Conservation (phyloP, 768 basidiomycete species). For the Phanerodontia chrysosporium region DNA sequence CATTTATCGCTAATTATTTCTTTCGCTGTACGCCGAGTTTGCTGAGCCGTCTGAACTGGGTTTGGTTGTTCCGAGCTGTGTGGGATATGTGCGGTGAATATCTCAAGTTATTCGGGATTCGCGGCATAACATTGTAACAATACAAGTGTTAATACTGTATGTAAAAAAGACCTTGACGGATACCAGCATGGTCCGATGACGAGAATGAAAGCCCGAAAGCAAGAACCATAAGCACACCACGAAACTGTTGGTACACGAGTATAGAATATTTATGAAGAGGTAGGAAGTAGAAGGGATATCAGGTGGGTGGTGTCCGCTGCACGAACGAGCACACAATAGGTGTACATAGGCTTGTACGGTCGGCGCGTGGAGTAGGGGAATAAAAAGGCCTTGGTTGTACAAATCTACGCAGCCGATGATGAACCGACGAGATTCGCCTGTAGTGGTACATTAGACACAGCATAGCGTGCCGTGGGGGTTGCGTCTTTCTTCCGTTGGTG, state of each 20-base stretch:
- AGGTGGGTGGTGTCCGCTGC: neutral
- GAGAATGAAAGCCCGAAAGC: neutral
- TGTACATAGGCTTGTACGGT: neutral
- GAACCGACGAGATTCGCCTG: neutral
- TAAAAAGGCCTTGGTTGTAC: neutral
- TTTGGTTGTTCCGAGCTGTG: too few relatives aligned
- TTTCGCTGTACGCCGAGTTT: too few relatives aligned
- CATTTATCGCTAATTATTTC: conserved; percentile 8
- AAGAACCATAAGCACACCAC: neutral
- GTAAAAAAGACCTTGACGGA: neutral
- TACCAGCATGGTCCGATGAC: neutral
- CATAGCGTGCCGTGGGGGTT: neutral
- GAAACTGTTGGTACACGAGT: conserved; percentile 5
- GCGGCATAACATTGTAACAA: neutral
- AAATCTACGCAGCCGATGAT: conserved; percentile 8
- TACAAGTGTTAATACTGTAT: conserved; percentile 2
- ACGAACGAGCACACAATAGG: neutral
- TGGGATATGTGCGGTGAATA: neutral
- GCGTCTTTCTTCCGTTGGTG: neutral
- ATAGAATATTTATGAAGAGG: neutral
- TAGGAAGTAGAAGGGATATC: conserved; percentile 2
- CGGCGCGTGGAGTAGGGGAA: neutral
- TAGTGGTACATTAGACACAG: neutral
- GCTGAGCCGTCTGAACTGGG: too few relatives aligned
- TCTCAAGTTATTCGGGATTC: neutral